Evolutionary conservation across 805 yeast genomes (phyloP), one percentile per base, ranked within the genome.

Genomic region (Blastobotrys parvus): DNA sequence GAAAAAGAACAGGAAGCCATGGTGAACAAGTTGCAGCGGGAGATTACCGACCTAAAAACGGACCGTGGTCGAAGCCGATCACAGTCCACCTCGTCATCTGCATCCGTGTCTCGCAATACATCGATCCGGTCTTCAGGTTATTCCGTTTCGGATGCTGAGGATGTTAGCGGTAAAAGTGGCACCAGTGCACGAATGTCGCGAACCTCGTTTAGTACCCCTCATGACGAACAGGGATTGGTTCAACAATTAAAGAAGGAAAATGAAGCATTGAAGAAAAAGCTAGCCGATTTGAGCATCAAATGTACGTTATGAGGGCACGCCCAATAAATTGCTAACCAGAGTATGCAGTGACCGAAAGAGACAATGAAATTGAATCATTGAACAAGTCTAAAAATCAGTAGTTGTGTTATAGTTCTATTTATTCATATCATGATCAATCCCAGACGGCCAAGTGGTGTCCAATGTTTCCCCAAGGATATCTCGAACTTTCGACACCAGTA

Each of bases 1-100:
- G 89, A 82, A 53, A 68, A 78, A 41, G 87, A 82, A 60, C 88
- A 82, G 57, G 89, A 82, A 54, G 85, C 83, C 2, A 78, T 80
- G 19, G 88, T 81, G 16, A 63, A 80, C 54, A 74, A 71, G 57
- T 63, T 81, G 34, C 80, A 79, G 76, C 71, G 73, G 42, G 86
- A 81, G 55, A 79, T 82, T 29, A 67, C 66, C 20, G 45, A 50
- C 4, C 59, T 81, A 47, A 74, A 71, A 49, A 75, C 74, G 15
- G 85, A 79, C 35, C 51, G 57, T 35, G 51, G 76, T 23, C 45
- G 60, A 31, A 45, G 54, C 20, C 43, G 59, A 31, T 50, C 59
- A 13, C 56, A 55, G 36, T 52, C 61, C 3, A 54, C 52, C 20
- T 54, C 59, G 10, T 54, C 59, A 4, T 49, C 58, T 13, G 59